Evolutionary conservation across 495 filamentous ascomycete species (phyloP).

Genomic region (Penicillium fimorum): DNA sequence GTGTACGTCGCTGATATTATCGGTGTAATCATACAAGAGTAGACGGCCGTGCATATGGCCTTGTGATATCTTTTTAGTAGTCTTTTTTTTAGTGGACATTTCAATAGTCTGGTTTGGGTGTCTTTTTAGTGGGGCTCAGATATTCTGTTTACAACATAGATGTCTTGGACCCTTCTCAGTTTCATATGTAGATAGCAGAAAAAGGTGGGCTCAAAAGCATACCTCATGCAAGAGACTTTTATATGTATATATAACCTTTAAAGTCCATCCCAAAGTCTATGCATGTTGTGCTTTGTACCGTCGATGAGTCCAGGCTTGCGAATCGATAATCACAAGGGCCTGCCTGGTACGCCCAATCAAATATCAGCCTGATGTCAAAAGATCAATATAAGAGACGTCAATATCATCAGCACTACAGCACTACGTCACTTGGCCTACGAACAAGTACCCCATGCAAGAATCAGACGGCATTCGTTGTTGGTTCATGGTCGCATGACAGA

Average conservation of each 20-base stretch:
- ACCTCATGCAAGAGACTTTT: no score
- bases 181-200: no score
- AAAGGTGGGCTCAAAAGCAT: no score
- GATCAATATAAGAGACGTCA: not conserved
- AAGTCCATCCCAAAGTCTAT: not conserved
- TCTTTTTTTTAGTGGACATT: no score
- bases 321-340: not conserved
- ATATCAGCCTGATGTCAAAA: not conserved
- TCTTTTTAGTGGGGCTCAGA: no score
- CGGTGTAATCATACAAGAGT: not conserved
- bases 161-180: no score
- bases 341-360: not conserved
- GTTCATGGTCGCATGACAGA: constrained; percentile 42
- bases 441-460: constrained; percentile 13
- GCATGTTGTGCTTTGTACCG: not conserved
- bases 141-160: no score
- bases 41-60: no score
- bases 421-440: constrained; percentile 8
- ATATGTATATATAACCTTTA: no score
- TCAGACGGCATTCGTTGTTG: constrained; percentile 34
- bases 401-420: constrained; percentile 2
- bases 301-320: not conserved
- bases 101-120: no score
- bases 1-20: not conserved
- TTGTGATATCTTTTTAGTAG: no score